These are phyloP conservation scores for Tausonia pullulans DNA, from an alignment of 1,284 basidiomycete genomes.

Conservation along the genomic window DNA sequence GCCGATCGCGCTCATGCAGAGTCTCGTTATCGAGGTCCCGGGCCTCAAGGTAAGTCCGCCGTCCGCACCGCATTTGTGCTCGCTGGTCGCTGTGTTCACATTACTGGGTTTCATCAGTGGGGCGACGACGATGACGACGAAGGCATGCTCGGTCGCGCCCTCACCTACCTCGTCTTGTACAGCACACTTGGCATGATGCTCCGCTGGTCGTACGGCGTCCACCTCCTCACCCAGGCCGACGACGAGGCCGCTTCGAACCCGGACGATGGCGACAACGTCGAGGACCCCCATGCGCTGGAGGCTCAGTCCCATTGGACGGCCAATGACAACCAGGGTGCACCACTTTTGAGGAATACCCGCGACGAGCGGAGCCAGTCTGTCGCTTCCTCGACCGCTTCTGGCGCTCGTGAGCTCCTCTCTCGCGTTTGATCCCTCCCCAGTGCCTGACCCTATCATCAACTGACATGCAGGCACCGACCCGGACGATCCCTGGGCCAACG, in stretches of 20 bases:
- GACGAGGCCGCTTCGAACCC: constrained; percentile 33
- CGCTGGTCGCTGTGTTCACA: not conserved
- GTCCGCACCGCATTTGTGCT: not conserved
- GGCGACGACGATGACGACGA: constrained; percentile 65
- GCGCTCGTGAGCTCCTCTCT: not conserved
- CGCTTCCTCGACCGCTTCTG: not conserved
- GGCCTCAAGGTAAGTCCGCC: constrained; percentile 41
- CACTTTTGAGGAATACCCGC: too few relatives aligned
- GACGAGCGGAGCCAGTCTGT: too few relatives aligned
- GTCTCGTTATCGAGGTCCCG: constrained; percentile 71
- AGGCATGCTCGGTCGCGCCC: constrained; percentile 79
- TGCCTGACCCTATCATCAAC: too few relatives aligned
- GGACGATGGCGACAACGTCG: not conserved
- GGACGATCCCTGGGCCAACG: constrained; percentile 14
- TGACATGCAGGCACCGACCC: not conserved
- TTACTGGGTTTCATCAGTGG: constrained; percentile 41
- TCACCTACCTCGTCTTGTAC: constrained; percentile 85
- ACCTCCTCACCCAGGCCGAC: constrained; percentile 61
- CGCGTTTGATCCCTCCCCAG: not conserved
- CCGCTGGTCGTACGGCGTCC: constrained; percentile 82
- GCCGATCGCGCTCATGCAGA: constrained; percentile 85
- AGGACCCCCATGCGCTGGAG: too few relatives aligned
- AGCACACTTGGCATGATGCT: constrained; percentile 88
- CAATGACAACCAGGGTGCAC: too few relatives aligned
- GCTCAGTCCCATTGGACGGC: too few relatives aligned